Conservation (phyloP, 805 yeast species). For the Barnettozyma sucrosica region DNA sequence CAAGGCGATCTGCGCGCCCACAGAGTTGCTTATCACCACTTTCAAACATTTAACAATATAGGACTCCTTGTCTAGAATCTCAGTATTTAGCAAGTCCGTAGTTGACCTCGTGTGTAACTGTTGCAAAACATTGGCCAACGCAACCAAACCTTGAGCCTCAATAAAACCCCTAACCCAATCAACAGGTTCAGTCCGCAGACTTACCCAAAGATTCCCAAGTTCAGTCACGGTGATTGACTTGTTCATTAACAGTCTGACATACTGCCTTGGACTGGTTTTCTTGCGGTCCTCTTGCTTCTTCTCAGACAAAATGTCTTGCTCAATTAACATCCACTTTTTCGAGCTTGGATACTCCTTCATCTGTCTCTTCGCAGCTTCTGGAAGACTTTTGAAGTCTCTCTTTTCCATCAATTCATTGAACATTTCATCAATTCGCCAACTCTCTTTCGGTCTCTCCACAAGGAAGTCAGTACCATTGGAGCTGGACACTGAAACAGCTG, state of each 20-base stretch:
- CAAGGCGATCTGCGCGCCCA: conserved; percentile 54
- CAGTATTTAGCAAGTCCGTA: conserved; percentile 30
- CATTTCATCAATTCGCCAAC: conserved; percentile 61
- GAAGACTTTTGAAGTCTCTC: conserved; percentile 68
- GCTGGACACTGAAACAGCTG: conserved; percentile 8
- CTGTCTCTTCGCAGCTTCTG: conserved; percentile 68
- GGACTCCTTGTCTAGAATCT: conserved; percentile 61
- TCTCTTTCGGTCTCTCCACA: conserved; percentile 64
- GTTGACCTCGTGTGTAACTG: conserved; percentile 36
- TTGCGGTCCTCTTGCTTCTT: conserved; percentile 46
- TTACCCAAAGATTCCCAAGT: conserved; percentile 82
- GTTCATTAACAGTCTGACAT: conserved; percentile 67
- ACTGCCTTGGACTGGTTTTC: conserved; percentile 55
- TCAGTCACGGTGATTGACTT: conserved; percentile 63
- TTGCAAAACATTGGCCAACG: conserved; percentile 61
- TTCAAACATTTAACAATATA: conserved; percentile 73
- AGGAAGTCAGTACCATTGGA: conserved; percentile 14
- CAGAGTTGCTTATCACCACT: conserved; percentile 59
- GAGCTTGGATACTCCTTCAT: conserved; percentile 69
- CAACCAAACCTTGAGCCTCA: conserved; percentile 75
- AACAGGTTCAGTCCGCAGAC: conserved; percentile 82
- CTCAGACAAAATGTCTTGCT: conserved; percentile 81
- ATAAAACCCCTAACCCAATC: conserved; percentile 78
- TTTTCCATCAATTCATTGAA: conserved; percentile 77
- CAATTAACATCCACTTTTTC: conserved; percentile 87